Base-by-base conservation (phyloP, 768 basidiomycete species). In the Erythrobasidium yunnanense region DNA sequence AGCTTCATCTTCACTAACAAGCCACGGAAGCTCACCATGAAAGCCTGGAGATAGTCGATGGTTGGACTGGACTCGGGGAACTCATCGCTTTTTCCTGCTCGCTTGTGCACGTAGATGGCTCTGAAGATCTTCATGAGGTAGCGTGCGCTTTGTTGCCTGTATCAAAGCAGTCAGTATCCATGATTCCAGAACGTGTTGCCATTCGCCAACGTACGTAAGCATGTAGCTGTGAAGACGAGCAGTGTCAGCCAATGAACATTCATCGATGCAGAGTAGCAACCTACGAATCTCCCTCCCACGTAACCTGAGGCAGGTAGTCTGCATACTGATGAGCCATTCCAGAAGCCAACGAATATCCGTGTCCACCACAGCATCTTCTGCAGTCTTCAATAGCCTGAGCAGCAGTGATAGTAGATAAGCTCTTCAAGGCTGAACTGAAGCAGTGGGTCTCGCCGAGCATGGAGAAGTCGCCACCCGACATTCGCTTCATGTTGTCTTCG, bases 361-460 rank as follows among this genome's bases (percentile, higher is more conserved):
- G 73, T 2, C 74, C 74, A 20, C 74, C 74, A 50, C 73, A 72
- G 17, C 72, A 71, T n/a, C 74, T 32, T 32, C 74, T 65, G 60
- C 74, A 75, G 53, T 68, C 68, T 66, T 75, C 74, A 38, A 75
- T 70, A 1, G 69, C 68, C 3, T 69, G 51, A 29, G 68, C 63
- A 1, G 74, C 71, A 65, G 70, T 73, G 50, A 72, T 70, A 4
- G 72, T 73, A 4, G 55, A 60, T 11, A 74, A 55, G 0, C 55
- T 53, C 67, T 75, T 75, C 38, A 75, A 65, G 4, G 73, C 74
- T 8, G 69, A 73, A 5, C 66, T 67, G 15, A 68, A 55, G 1
- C 73, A 73, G 53, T 75, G 74, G 25, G 72, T 66, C 33, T 75
- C 74, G 50, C 71, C 72, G 53, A 75, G 66, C 27, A 70, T 38